Conservation (phyloP, 257 asterid genomes). For the Voacanga thouarsii region DNA sequence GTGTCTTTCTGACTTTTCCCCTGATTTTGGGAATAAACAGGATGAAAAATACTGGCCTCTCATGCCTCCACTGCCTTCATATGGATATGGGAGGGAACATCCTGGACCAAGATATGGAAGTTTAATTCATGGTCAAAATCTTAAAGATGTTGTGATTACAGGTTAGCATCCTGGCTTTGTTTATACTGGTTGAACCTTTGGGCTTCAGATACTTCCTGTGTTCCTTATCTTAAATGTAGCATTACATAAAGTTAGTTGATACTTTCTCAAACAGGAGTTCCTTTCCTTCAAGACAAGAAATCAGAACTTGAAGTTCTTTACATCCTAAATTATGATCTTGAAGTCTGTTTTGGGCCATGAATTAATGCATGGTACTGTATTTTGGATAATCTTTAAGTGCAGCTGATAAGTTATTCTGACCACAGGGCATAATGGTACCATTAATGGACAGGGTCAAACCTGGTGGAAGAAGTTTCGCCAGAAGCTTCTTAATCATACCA, state of each 20-base stretch:
- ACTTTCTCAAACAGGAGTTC: neutral
- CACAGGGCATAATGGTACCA: constrained; percentile 53
- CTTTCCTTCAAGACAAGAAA: neutral
- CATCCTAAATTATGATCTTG: neutral
- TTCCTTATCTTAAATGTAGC: neutral
- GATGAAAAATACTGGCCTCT: constrained; percentile 90
- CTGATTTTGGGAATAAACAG: constrained; percentile 29
- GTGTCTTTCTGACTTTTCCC: constrained; percentile 1
- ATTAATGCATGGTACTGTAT: neutral
- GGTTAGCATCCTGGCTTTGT: constrained; percentile 42
- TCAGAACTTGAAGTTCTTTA: neutral
- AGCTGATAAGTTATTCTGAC: neutral
- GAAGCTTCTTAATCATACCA: constrained; percentile 45
- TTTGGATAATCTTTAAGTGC: neutral
- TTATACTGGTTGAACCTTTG: neutral
- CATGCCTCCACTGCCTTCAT: constrained; percentile 95
- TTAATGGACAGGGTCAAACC: constrained; percentile 51
- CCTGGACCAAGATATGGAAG: constrained; percentile 95
- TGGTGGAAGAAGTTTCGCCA: constrained; percentile 54
- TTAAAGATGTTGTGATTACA: constrained; percentile 89
- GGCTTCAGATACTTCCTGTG: neutral
- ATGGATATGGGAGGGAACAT: constrained; percentile 93
- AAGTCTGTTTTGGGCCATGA: neutral
- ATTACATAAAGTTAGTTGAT: neutral
- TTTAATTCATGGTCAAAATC: constrained; percentile 94